Percentiles rank a stretch among this genome's conserved stretches.
Conservation (phyloP, 2,329 filamentous ascomycete genomes). For the Aureobasidium sp. region DNA sequence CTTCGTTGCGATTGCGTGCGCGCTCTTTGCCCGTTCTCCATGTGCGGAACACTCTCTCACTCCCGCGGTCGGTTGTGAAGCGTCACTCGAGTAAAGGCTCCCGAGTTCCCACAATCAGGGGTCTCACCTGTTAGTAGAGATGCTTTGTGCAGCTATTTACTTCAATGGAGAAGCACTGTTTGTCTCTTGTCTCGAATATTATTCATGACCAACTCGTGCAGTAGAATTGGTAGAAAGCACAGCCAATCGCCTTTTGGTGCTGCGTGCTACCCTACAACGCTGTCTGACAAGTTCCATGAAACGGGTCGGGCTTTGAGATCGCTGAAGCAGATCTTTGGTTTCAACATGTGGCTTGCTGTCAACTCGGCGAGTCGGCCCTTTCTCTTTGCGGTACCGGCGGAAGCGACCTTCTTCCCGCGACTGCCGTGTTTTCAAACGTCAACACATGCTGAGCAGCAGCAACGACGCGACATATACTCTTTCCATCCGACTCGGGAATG, state of each 20-base stretch:
- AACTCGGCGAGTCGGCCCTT: neutral
- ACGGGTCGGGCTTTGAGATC: neutral
- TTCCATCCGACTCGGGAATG: neutral
- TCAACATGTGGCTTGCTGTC: conserved; percentile 4
- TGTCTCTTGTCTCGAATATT: too few relatives aligned
- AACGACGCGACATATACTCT: neutral
- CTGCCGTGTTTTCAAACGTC: neutral
- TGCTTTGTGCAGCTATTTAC: neutral
- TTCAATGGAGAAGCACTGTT: too few relatives aligned
- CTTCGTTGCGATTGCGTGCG: neutral
- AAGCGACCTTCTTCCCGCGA: neutral
- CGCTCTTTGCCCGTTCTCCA: neutral
- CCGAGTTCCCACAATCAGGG: too few relatives aligned
- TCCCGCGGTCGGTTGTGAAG: neutral
- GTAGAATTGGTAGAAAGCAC: neutral
- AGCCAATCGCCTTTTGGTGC: too few relatives aligned
- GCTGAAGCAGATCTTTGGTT: neutral
- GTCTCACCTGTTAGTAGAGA: neutral
- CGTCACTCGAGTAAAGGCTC: too few relatives aligned
- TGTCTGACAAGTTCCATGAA: neutral
- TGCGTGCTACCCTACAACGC: neutral
- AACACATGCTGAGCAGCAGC: neutral
- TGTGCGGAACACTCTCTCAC: neutral
- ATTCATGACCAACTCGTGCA: too few relatives aligned
- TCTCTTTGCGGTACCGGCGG: neutral